A percentile compares a stretch with the other conserved stretches of the same genome.
These are phyloP conservation scores for Xylaria polymorpha DNA, from an alignment of 2,329 filamentous ascomycete species.

Conservation along the genomic window DNA sequence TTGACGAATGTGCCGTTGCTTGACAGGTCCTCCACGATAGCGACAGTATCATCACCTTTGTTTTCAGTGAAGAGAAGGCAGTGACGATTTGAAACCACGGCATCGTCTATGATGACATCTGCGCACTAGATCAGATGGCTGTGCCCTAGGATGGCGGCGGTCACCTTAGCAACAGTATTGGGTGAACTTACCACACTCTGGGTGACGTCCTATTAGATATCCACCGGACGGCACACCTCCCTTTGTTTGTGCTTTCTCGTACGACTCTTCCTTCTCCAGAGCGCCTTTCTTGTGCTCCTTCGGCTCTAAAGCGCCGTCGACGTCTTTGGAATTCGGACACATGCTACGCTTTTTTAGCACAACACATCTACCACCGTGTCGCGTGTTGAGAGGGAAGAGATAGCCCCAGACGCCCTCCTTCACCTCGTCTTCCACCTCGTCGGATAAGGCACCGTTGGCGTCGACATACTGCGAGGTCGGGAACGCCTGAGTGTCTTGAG, in stretches of 20 bases:
- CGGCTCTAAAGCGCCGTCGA: slow-evolving; percentile 54
- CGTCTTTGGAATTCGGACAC: slow-evolving; percentile 70
- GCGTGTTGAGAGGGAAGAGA: slow-evolving; percentile 81
- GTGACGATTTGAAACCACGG: slow-evolving; percentile 88
- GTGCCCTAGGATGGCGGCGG: background rate
- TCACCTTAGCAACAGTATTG: background rate
- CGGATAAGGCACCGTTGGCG: slow-evolving; percentile 75
- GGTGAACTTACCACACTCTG: slow-evolving; percentile 82
- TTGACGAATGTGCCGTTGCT: slow-evolving; percentile 98
- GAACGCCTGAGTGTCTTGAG: slow-evolving; percentile 71
- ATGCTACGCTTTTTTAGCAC: slow-evolving; percentile 79
- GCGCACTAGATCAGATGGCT: slow-evolving; percentile 35
- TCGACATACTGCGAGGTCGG: slow-evolving; percentile 78
- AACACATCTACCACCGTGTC: slow-evolving; percentile 72
- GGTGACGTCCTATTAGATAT: slow-evolving; percentile 91
- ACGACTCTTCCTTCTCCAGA: slow-evolving; percentile 68
- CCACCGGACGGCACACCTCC: slow-evolving; percentile 77
- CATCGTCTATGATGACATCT: slow-evolving; percentile 80
- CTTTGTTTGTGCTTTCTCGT: slow-evolving; percentile 70
- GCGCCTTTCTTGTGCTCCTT: slow-evolving; percentile 56
- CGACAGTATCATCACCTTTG: slow-evolving; percentile 69
- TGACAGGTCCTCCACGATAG: slow-evolving; percentile 90
- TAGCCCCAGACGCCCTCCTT: slow-evolving; percentile 96
- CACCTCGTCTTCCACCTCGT: slow-evolving; percentile 86
- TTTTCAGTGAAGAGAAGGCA: slow-evolving; percentile 75